These are phyloP conservation scores for Samsoniella hepiali DNA, from an alignment of 2,329 filamentous ascomycete genomes.

Conservation along the genomic window DNA sequence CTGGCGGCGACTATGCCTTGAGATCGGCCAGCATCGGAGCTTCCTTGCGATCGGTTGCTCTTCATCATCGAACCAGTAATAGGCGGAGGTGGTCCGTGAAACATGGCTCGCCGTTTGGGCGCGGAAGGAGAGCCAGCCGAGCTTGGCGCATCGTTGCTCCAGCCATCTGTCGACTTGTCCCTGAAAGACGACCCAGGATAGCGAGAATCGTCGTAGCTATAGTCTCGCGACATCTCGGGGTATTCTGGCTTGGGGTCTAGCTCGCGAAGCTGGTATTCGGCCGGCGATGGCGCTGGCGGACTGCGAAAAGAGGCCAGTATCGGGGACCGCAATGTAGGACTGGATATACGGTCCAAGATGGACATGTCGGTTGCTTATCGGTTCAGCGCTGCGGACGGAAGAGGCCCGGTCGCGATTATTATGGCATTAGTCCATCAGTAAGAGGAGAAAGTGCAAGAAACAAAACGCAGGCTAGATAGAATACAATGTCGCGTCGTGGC, in stretches of 20 bases:
- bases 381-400: background rate
- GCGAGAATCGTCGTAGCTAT: background rate
- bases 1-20: constrained; percentile 24
- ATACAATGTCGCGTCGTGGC: constrained; percentile 6
- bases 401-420: background rate
- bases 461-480: background rate
- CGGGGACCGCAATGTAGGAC: constrained; percentile 25
- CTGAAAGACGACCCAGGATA: constrained; percentile 20
- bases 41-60: constrained; percentile 20
- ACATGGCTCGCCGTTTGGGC: constrained; percentile 36
- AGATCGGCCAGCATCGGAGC: constrained; percentile 22
- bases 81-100: constrained; percentile 49
- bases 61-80: constrained; percentile 44
- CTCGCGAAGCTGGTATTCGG: constrained; percentile 38
- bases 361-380: constrained; percentile 14
- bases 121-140: constrained; percentile 33
- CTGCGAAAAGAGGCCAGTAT: constrained; percentile 28
- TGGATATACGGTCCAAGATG: constrained; percentile 10
- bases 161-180: constrained; percentile 21
- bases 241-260: constrained; percentile 36
- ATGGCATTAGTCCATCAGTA: background rate
- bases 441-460: background rate
- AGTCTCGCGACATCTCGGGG: constrained; percentile 12
- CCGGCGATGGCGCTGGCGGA: constrained; percentile 26
- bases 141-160: constrained; percentile 25